A percentile compares a stretch with the other conserved stretches of the same genome.
Conservation (phyloP, 2,329 filamentous ascomycete genomes). For the Sclerotinia sclerotiorum region DNA sequence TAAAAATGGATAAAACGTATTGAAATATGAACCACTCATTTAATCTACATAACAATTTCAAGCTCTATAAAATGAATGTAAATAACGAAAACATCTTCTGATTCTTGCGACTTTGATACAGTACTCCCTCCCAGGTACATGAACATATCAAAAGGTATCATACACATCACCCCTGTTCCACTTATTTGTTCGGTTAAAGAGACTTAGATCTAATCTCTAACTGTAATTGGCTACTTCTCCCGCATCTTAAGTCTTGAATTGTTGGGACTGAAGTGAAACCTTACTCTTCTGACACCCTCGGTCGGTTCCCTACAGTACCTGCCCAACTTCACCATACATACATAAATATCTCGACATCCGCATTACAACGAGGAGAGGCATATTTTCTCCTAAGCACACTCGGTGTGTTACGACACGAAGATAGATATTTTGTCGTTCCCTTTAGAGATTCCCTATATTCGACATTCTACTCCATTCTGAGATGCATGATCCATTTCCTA, state of each 20-base stretch:
- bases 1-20: background rate
- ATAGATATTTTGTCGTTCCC: conserved; percentile 12
- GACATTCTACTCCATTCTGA: background rate
- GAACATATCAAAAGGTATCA: background rate
- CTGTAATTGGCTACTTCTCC: conserved; percentile 10
- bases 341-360: conserved; percentile 20
- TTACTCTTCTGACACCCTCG: conserved; percentile 16
- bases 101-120: background rate
- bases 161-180: conserved; percentile 19
- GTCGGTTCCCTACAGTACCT: background rate
- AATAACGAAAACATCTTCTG: too few relatives aligned
- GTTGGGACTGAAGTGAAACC: conserved; percentile 20
- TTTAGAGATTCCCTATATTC: conserved; percentile 1
- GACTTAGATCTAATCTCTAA: background rate
- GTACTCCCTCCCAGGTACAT: background rate
- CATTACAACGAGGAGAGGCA: conserved; percentile 5
- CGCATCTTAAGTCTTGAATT: conserved; percentile 7
- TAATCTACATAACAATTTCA: background rate
- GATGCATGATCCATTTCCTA: conserved; percentile 61
- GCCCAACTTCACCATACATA: conserved; percentile 15
- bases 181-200: conserved; percentile 14
- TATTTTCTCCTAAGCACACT: conserved; percentile 5
- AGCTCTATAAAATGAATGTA: background rate
- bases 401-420: conserved; percentile 17
- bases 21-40: background rate